These are phyloP conservation scores for Plectosphaerella sp. DNA, from an alignment of 2,329 filamentous ascomycete genomes.

Conservation along the genomic window DNA sequence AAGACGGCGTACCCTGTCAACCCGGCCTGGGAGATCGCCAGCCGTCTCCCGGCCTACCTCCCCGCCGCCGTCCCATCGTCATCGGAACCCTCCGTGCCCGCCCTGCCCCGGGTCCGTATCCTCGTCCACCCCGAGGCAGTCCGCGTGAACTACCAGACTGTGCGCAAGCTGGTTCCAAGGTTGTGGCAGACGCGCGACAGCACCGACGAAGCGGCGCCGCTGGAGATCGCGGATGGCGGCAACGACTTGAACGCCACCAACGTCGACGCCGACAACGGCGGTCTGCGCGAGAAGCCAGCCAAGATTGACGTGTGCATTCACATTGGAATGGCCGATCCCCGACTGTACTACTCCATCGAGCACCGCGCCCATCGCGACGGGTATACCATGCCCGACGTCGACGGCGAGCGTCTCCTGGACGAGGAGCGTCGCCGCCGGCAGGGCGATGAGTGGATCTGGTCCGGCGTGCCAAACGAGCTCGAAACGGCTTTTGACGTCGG, in stretches of 20 bases:
- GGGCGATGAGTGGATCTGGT: conserved; percentile 48
- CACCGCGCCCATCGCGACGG: conserved; percentile 65
- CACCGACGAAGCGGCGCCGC: not conserved
- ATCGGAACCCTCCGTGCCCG: conserved; percentile 22
- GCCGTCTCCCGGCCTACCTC: conserved; percentile 60
- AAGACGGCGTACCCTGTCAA: conserved; percentile 67
- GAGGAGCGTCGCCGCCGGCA: conserved; percentile 25
- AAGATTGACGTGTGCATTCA: conserved; percentile 66
- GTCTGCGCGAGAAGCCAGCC: conserved; percentile 26
- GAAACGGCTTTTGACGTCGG: conserved; percentile 51
- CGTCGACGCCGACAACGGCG: conserved; percentile 1
- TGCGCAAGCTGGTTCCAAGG: conserved; percentile 58
- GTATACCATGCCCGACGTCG: conserved; percentile 68
- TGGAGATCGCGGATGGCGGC: conserved; percentile 28
- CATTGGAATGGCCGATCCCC: conserved; percentile 71
- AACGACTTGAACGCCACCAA: conserved; percentile 10
- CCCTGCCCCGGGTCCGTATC: conserved; percentile 51
- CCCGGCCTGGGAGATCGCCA: conserved; percentile 76
- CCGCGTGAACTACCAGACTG: conserved; percentile 65
- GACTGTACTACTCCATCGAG: conserved; percentile 66
- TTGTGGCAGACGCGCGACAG: conserved; percentile 45
- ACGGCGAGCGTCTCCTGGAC: conserved; percentile 54
- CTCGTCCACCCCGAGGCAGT: conserved; percentile 63
- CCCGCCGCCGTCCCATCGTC: conserved; percentile 33
- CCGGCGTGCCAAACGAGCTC: conserved; percentile 50